Evolutionary conservation across 257 asterid species (phyloP), one percentile per base, ranked within the genome.

Genomic region (Phtheirospermum japonicum): DNA sequence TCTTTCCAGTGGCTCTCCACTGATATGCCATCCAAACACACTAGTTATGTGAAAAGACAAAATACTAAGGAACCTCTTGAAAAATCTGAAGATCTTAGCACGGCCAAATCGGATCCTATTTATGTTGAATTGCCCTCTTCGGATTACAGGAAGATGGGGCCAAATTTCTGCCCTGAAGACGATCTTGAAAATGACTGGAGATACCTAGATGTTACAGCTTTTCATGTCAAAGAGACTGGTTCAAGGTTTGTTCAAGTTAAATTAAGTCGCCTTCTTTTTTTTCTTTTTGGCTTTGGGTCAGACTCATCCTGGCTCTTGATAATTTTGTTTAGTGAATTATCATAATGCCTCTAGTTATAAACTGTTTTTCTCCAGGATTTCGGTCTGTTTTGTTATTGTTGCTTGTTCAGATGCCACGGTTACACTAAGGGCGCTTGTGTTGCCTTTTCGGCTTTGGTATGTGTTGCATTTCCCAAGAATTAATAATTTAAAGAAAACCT

Each of bases 381-480:
- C 85, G 11, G 82, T 79, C 69, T 92, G 97, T 81, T 92, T 92
- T 58, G 69, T 85, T 54, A 66, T 86, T 70, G 88, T 86, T 78
- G 95, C 99, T 76, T 86, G 90, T 78, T 92, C 99, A 56, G 97
- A 89, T 73, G 91, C 95, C 71, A 92, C 99, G 7, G 84, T 89
- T 68, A 80, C 90, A 60, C 67, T 89, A 66, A 84, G 97, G 79
- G 99, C 96, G 70, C 86, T 92, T 61, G 73, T 89, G 81, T 72
- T 92, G 80, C 95, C 99, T 65, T 78, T 64, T 67, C 85, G 85
- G 62, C 82, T 83, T 36, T 92, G 98, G 99, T 92, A 71, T 13
- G 79, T 66, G 9, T 58, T 67, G 37, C 48, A 39, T 49, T 63
- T 49, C 62, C 46, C 45, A 45, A 30, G 11, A 62, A 12, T 46